A percentile compares a stretch with the other conserved stretches of the same genome.
Conservation (phyloP, 2,329 filamentous ascomycete genomes). For the Diaporthe citrichinensis region DNA sequence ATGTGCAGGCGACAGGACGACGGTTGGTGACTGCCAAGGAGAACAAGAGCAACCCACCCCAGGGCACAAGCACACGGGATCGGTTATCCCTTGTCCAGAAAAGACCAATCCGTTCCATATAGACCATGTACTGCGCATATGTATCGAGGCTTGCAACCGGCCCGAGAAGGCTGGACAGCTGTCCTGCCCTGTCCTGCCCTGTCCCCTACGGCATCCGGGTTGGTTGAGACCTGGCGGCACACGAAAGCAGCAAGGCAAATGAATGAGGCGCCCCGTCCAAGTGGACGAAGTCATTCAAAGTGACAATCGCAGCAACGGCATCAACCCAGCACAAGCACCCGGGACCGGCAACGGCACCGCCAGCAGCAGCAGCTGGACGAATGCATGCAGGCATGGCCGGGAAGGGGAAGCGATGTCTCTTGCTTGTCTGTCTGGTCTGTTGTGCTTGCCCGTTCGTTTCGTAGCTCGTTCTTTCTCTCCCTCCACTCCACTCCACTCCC, state of each 20-base stretch:
- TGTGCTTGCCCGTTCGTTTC: constrained; percentile 32
- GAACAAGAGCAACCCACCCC: constrained; percentile 24
- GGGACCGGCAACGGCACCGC: neutral
- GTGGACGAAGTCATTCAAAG: constrained; percentile 13
- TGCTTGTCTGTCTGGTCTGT: constrained; percentile 11
- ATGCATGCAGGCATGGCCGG: constrained; percentile 22
- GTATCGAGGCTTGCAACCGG: constrained; percentile 28
- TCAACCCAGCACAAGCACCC: neutral
- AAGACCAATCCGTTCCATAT: constrained; percentile 8
- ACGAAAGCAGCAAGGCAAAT: constrained; percentile 21
- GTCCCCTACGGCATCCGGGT: constrained; percentile 30
- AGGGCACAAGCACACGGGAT: constrained; percentile 33
- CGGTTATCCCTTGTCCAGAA: constrained; percentile 23
- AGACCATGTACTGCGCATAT: constrained; percentile 15
- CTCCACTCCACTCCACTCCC: constrained; percentile 26
- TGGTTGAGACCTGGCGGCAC: constrained; percentile 30
- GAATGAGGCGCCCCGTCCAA: constrained; percentile 13
- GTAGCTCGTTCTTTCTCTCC: constrained; percentile 29
- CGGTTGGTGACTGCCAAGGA: constrained; percentile 20
- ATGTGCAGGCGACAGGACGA: constrained; percentile 16
- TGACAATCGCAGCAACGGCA: constrained; percentile 5
- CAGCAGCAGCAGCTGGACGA: neutral
- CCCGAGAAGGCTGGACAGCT: constrained; percentile 25
- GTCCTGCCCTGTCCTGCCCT: constrained; percentile 22
- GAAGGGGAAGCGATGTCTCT: constrained; percentile 30